A percentile compares a stretch with the other conserved stretches of the same genome.
Conservation (phyloP, 2,329 filamentous ascomycete species). For the Apiospora marii region DNA sequence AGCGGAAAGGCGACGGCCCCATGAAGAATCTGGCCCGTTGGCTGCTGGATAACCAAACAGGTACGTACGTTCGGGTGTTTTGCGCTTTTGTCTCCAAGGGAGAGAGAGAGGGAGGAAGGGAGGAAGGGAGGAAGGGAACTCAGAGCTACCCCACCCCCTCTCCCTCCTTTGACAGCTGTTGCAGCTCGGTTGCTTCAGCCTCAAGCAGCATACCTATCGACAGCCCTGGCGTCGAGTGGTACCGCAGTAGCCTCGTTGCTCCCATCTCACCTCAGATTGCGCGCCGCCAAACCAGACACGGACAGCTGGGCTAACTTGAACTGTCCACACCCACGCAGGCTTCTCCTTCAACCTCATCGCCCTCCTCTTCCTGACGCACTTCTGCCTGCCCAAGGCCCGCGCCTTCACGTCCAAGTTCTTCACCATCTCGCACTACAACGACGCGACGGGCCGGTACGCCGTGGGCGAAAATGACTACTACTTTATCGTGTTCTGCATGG, state of each 20-base stretch:
- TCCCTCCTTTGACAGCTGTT: background rate
- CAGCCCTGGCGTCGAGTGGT: conserved; percentile 2
- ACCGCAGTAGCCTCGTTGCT: conserved; percentile 21
- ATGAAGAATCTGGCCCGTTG: conserved; percentile 69
- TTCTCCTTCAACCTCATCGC: conserved; percentile 87
- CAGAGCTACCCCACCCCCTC: conserved; percentile 20
- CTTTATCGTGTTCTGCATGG: conserved; percentile 78
- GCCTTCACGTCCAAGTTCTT: conserved; percentile 88
- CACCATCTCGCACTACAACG: conserved; percentile 82
- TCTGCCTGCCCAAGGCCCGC: conserved; percentile 81
- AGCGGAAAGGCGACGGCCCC: conserved; percentile 68
- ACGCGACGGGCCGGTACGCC: conserved; percentile 72
- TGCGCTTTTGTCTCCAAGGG: conserved; percentile 26
- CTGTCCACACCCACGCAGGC: conserved; percentile 55
- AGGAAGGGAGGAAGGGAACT: background rate
- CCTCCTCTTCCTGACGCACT: conserved; percentile 82
- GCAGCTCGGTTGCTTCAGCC: background rate
- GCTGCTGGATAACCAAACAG: conserved; percentile 82
- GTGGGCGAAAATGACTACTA: conserved; percentile 82
- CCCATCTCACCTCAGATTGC: background rate
- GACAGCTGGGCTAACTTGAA: background rate
- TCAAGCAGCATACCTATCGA: conserved; percentile 4
- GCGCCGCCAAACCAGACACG: background rate
- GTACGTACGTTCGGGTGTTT: conserved; percentile 58
- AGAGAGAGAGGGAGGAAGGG: background rate